phyloP scores from a whole-genome alignment of 2,329 filamentous ascomycete genomes.

The Claviceps spartinae region DNA sequence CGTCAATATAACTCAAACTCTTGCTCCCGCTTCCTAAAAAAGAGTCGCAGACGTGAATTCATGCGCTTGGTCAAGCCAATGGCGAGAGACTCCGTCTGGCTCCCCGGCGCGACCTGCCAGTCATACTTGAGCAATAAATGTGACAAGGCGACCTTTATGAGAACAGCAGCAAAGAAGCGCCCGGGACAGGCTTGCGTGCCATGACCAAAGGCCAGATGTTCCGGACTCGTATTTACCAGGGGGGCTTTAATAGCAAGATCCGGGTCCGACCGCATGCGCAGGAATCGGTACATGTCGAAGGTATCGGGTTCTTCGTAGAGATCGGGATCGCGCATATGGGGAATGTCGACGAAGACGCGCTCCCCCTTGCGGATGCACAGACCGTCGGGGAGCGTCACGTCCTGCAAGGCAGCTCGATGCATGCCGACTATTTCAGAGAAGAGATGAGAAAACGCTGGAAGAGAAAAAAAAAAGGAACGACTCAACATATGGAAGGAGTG shows the following conservation, averaged over 20 bases:
- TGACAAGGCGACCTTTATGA: constrained; percentile 5
- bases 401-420: constrained; percentile 6
- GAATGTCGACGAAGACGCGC: constrained; percentile 7
- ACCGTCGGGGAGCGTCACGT: constrained; percentile 4
- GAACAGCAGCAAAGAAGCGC: constrained; percentile 5
- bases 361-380: constrained; percentile 4
- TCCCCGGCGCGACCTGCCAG: constrained; percentile 3
- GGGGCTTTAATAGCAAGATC: constrained; percentile 6
- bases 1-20: constrained; percentile 5
- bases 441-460: neutral
- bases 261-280: constrained; percentile 4
- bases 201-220: constrained; percentile 7
- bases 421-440: constrained; percentile 2
- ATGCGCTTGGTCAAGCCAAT: constrained; percentile 6
- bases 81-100: constrained; percentile 1
- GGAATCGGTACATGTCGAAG: constrained; percentile 7
- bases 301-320: constrained; percentile 5
- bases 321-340: constrained; percentile 6
- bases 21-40: constrained; percentile 3
- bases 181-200: constrained; percentile 7
- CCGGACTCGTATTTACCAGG: constrained; percentile 5
- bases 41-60: constrained; percentile 3
- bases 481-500: neutral
- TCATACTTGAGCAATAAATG: constrained; percentile 7
- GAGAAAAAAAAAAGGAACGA: neutral